Percentiles rank a stretch among this genome's conserved stretches.
Conservation (phyloP, 805 yeast genomes). For the Tetrapisispora namnaoensis region DNA sequence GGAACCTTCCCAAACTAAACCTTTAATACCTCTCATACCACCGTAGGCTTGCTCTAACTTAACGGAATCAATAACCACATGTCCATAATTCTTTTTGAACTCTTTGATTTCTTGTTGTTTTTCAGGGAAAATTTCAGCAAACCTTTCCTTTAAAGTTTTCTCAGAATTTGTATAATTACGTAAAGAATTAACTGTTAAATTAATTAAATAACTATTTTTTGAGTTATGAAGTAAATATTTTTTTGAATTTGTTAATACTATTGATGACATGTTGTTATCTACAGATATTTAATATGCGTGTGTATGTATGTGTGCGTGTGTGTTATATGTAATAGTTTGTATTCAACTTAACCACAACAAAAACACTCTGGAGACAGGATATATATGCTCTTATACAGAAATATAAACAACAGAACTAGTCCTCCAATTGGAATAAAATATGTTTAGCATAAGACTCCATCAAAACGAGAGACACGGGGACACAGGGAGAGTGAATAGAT, state of each 20-base stretch:
- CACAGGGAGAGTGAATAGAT: no score
- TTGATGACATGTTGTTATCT: not conserved
- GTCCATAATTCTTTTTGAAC: constrained; percentile 85
- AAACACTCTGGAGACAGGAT: no score
- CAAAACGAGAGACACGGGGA: no score
- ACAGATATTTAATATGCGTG: no score
- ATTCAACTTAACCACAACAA: no score
- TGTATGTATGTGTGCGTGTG: not conserved
- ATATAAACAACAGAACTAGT: no score
- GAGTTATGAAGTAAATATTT: not conserved
- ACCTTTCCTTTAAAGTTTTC: constrained; percentile 83
- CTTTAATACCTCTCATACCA: constrained; percentile 85
- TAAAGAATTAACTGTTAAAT: constrained; percentile 1
- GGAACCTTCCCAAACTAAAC: constrained; percentile 83
- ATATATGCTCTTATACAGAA: no score
- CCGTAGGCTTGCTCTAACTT: constrained; percentile 75
- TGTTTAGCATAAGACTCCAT: no score
- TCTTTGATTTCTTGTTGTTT: constrained; percentile 78
- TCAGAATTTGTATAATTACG: constrained; percentile 12
- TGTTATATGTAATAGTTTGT: no score
- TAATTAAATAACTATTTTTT: constrained; percentile 1
- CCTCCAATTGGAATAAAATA: no score
- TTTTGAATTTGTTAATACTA: constrained; percentile 1
- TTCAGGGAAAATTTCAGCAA: constrained; percentile 84
- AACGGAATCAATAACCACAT: constrained; percentile 60